Base-by-base conservation (phyloP, 2,329 filamentous ascomycete species). In the Nothomitra cinnamomea region DNA sequence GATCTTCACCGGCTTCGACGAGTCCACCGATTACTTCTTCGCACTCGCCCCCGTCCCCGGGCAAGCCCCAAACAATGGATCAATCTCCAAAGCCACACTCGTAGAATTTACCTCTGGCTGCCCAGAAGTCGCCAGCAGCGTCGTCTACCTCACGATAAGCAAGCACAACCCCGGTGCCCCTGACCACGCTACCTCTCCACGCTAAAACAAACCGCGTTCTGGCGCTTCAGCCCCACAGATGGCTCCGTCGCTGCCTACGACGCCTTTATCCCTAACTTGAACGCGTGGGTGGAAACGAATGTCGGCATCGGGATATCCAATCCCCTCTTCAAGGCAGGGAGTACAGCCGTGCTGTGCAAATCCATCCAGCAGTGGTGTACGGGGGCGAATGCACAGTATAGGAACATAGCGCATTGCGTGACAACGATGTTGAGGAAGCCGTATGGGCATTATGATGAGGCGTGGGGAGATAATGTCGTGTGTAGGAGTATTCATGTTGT, bases 1-100 rank as follows among this genome's bases (percentile, higher is more conserved):
- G 67, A 69, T 53, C 69, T 71, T 60, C 70, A 70, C 58, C 72
- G 72, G 58, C 71, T 71, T 55, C 67, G 67, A 5, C 61, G 72
- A 5, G 63, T 70, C 2, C 67, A 67, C 1, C 55, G 66, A 3
- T 64, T 67, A 1, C 51, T 60, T 57, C 50, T 64, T 7, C 62
- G 62, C 7, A 50, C 57, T 10, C 57, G 57, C 47, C 53, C 51
- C 13, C 62, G 64, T 40, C 66, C 28, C 28, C 4, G 28, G 5
- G 5, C 5, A 4, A 5, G 4, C 28, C 5, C 28, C 28, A 10
- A 4, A 32, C 28, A 32, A 32, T 10, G 28, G 28, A 4, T 69
- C 56, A 65, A 64, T 13, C 59, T 60, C 45, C 5, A 35, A 17
- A 36, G 63, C 61, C 53, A 53, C 64, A 25, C 60, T 70, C 50